These are phyloP conservation scores for Diospyros lotus DNA, from an alignment of 148 eudicot species.

Conservation along the genomic window DNA sequence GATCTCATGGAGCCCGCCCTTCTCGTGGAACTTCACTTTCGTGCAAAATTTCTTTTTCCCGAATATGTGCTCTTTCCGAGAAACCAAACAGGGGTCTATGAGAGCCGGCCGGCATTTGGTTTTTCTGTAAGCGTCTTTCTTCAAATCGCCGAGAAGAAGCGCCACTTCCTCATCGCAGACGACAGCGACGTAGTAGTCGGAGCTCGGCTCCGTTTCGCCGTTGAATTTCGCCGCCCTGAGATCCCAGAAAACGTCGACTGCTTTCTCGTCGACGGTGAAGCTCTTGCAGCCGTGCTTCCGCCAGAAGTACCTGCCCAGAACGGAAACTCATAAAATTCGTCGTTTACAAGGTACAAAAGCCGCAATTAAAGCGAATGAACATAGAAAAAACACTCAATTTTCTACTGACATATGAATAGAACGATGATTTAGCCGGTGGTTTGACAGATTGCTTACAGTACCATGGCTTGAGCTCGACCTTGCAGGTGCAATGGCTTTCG, in stretches of 20 bases:
- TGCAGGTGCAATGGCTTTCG: conserved; percentile 48
- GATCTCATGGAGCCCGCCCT: conserved; percentile 42
- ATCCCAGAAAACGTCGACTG: conserved; percentile 57
- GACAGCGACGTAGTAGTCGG: conserved; percentile 58
- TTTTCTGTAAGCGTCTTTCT: conserved; percentile 54
- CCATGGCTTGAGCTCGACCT: conserved; percentile 82
- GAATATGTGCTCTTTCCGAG: conserved; percentile 51
- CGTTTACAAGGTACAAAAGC: too few relatives aligned
- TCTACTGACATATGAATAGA: too few relatives aligned
- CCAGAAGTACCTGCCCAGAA: conserved; percentile 36
- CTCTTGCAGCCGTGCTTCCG: conserved; percentile 63
- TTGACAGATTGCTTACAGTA: background rate
- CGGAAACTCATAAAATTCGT: too few relatives aligned
- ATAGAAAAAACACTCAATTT: too few relatives aligned
- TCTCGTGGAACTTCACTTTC: conserved; percentile 40
- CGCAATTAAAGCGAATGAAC: too few relatives aligned
- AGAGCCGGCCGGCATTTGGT: conserved; percentile 36
- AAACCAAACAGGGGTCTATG: conserved; percentile 37
- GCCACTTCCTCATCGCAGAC: conserved; percentile 47
- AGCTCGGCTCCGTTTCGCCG: conserved; percentile 49
- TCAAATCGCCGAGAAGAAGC: conserved; percentile 50
- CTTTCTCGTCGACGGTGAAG: conserved; percentile 37
- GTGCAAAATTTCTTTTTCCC: conserved; percentile 55
- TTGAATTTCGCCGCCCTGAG: conserved; percentile 48
- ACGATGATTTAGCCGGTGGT: too few relatives aligned